Percentiles rank a stretch among this genome's conserved stretches.
Evolutionary conservation across 768 basidiomycete species (phyloP).

Genomic region (Chalciporus pseudorubinellus): DNA sequence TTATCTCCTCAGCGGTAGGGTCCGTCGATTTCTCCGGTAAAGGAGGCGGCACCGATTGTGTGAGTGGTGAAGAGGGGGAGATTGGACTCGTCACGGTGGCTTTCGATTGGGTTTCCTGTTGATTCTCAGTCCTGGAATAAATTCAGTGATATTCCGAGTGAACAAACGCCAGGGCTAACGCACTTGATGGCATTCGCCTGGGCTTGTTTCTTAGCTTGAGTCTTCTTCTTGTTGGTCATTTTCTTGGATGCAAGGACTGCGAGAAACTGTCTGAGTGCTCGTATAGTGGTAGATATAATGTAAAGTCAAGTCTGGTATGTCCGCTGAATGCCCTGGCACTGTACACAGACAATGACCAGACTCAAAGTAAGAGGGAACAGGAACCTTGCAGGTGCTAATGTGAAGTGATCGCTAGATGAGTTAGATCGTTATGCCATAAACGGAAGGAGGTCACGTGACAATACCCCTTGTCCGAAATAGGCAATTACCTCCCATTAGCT

Average conservation of each 20-base stretch:
- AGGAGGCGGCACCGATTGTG: constrained; percentile 8
- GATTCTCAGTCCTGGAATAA: constrained; percentile 14
- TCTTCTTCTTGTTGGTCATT: constrained; percentile 35
- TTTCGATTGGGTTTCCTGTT: constrained; percentile 6
- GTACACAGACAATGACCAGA: background rate
- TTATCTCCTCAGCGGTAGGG: constrained; percentile 50
- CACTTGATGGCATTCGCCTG: constrained; percentile 28
- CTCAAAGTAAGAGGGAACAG: background rate
- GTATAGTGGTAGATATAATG: constrained; percentile 6
- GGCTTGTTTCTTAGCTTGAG: constrained; percentile 26
- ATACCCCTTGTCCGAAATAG: background rate
- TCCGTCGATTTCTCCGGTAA: constrained; percentile 30
- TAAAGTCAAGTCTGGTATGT: background rate
- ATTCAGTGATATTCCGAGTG: constrained; percentile 7
- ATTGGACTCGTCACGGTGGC: constrained; percentile 15
- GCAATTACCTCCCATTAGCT: constrained; percentile 10
- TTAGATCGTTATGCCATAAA: constrained; percentile 6
- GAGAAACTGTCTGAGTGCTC: constrained; percentile 5
- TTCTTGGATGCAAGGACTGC: background rate
- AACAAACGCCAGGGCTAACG: background rate
- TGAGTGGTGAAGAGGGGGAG: constrained; percentile 15
- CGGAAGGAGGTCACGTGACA: constrained; percentile 13
- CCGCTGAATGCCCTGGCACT: background rate
- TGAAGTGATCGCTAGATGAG: background rate
- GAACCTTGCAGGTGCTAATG: no score